Evolutionary conservation across 1,284 basidiomycete species (phyloP).

Genomic region (Phellinidium pouzarii): DNA sequence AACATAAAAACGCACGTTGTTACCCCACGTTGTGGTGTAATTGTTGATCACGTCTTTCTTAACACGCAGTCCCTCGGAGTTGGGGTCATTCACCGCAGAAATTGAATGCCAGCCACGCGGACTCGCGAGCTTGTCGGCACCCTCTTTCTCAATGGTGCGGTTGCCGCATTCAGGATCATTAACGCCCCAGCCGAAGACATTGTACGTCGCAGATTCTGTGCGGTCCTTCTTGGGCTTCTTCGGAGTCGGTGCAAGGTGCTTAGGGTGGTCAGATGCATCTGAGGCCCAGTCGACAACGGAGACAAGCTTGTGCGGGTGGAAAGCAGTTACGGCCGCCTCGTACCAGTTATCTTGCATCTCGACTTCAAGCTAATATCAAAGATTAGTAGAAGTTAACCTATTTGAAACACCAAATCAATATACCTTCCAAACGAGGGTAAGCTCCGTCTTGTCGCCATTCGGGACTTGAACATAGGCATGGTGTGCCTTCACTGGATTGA

Average conservation of each 20-base stretch:
- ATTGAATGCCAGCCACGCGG: conserved; percentile 86
- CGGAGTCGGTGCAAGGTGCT: conserved; percentile 24
- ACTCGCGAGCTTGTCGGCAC: conserved; percentile 66
- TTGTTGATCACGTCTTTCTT: conserved; percentile 43
- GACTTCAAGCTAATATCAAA: conserved; percentile 57
- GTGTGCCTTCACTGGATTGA: conserved; percentile 66
- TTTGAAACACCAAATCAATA: conserved; percentile 19
- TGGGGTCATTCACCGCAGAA: conserved; percentile 53
- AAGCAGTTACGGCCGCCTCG: conserved; percentile 61
- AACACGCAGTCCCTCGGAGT: conserved; percentile 24
- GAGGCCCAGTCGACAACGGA: conserved; percentile 82
- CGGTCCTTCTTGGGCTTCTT: conserved; percentile 31
- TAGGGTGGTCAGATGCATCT: conserved; percentile 45
- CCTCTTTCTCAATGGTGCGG: conserved; percentile 52
- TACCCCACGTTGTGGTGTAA: conserved; percentile 81
- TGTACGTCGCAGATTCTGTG: conserved; percentile 45
- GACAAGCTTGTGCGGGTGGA: conserved; percentile 61
- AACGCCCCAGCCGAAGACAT: conserved; percentile 66
- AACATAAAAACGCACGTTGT: conserved; percentile 52
- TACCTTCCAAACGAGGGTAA: conserved; percentile 68
- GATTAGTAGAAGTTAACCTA: conserved; percentile 6
- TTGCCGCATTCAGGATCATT: conserved; percentile 67
- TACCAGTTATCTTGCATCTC: conserved; percentile 87
- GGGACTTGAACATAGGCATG: conserved; percentile 68
- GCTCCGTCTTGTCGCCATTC: conserved; percentile 42